Base-by-base conservation (phyloP, 768 basidiomycete species). In the Mycena belliarum region DNA sequence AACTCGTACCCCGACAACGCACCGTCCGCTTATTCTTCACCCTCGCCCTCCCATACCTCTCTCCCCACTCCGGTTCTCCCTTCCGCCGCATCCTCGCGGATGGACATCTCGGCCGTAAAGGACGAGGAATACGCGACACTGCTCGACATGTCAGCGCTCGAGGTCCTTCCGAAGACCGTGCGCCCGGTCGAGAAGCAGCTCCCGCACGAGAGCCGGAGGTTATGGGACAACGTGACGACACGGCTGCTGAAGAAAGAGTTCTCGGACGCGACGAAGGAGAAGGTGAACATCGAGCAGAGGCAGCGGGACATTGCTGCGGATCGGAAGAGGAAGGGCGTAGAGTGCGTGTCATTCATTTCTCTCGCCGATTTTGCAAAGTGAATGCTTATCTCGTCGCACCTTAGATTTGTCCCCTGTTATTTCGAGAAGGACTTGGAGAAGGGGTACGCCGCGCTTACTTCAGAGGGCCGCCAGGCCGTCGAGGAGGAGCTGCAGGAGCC, bases 251-350 rank as follows among this genome's bases (percentile, higher is more conserved):
- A 75, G 68, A 98, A 97, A 81, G 91, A 95, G 68, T 99, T 83
- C 73, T 80, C 83, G 23, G 93, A 95, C 40, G 97, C 97, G 50
- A 98, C 93, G 55, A 90, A 81, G 77, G 84, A 89, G 76, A 99
- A 99, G 79, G 83, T 94, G 50, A 72, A 73, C 6, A 96, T 99
- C 54, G 97, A 99, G 75, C 96, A 98, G 81, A 83, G 70, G 68
- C 97, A 98, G 78, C 77, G 97, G 49, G 95, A 98, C 58, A 82
- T 86, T 29, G 91, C 94, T 7, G 89, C 88, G 12, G 91, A 93
- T 70, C 79, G 93, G 73, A 95, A 93, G 79, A 82, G 80, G 70
- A 89, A 84, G 55, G 91, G 89, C 18, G 71, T 83, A 28, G 80
- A 83, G 92, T 96, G 67, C 77, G 92, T 89, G 7, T 41, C 52